A percentile compares a stretch with the other conserved stretches of the same genome.
These are phyloP conservation scores for Arctium minus DNA, from an alignment of 129 eudicot species.

Conservation along the genomic window DNA sequence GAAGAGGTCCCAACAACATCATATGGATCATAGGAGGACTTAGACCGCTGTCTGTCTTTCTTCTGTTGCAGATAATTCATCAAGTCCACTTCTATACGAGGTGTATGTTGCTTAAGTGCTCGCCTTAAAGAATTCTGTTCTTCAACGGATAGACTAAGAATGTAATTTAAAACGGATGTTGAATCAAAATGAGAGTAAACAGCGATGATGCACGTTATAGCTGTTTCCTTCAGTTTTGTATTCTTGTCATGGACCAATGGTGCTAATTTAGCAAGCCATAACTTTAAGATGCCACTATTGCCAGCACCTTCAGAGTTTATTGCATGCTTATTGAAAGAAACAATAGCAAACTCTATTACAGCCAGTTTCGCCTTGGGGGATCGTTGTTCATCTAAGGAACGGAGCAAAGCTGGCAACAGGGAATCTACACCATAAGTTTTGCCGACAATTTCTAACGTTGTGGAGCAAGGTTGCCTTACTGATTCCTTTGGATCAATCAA, in stretches of 20 bases:
- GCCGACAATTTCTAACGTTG: conserved; percentile 73
- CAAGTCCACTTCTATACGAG: conserved; percentile 96
- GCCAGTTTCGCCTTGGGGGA: conserved; percentile 96
- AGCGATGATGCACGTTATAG: conserved; percentile 85
- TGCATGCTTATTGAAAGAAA: conserved; percentile 79
- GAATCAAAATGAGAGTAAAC: conserved; percentile 87
- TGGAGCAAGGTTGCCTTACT: conserved; percentile 79
- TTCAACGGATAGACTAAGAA: conserved; percentile 91
- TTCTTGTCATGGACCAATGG: conserved; percentile 89
- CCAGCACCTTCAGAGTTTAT: conserved; percentile 71
- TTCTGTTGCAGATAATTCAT: conserved; percentile 93
- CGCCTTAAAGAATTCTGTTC: conserved; percentile 93
- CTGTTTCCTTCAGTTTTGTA: conserved; percentile 80
- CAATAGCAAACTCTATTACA: conserved; percentile 79
- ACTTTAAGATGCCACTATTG: conserved; percentile 70
- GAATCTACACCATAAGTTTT: conserved; percentile 90
- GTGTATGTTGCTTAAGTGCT: conserved; percentile 93
- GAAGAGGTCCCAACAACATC: conserved; percentile 87
- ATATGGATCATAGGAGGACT: conserved; percentile 73
- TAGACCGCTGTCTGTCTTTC: conserved; percentile 79
- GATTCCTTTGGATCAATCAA: conserved; percentile 90
- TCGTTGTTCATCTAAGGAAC: conserved; percentile 92
- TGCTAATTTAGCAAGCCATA: conserved; percentile 89
- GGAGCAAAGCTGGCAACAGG: conserved; percentile 83
- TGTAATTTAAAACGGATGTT: conserved; percentile 66